Evolutionary conservation across 192 early-diverging fungal genomes (phyloP).

Genomic region (Oehlia diaphana): DNA sequence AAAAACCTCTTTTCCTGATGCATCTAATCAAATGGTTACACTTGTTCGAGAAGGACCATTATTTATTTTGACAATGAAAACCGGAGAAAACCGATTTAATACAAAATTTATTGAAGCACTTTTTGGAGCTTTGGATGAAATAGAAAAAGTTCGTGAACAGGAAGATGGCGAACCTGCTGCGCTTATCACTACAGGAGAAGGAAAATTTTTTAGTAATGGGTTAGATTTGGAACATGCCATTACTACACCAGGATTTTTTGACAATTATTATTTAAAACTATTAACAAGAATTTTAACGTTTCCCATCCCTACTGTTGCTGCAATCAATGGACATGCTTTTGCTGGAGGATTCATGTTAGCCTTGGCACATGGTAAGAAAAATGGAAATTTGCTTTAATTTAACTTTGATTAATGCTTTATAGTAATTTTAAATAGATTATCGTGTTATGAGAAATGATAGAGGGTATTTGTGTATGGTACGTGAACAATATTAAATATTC

Average conservation of each 20-base stretch:
- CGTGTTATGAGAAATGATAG: conserved; percentile 74
- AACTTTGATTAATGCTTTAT: neutral
- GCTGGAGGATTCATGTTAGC: conserved; percentile 74
- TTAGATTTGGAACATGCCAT: conserved; percentile 53
- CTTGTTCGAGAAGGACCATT: conserved; percentile 45
- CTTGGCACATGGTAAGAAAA: conserved; percentile 47
- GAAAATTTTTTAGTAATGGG: conserved; percentile 76
- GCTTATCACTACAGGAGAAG: conserved; percentile 61
- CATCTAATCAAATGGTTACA: neutral
- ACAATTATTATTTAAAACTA: conserved; percentile 56
- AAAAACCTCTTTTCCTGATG: neutral
- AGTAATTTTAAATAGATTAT: conserved; percentile 48
- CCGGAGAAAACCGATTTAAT: conserved; percentile 71
- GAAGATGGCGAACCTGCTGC: conserved; percentile 53
- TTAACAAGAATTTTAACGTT: conserved; percentile 65
- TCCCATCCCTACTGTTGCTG: conserved; percentile 70
- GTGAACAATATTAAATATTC: neutral
- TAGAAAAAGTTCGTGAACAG: conserved; percentile 46
- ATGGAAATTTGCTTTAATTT: neutral
- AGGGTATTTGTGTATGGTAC: conserved; percentile 72
- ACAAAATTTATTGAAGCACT: conserved; percentile 57
- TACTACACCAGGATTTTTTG: conserved; percentile 43
- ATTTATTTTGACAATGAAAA: conserved; percentile 65
- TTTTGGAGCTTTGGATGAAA: conserved; percentile 55
- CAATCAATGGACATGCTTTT: conserved; percentile 80